A percentile compares a stretch with the other conserved stretches of the same genome.
Evolutionary conservation across 306 rosid genomes (phyloP).

Genomic region (Oxytropis ochrocephala): DNA sequence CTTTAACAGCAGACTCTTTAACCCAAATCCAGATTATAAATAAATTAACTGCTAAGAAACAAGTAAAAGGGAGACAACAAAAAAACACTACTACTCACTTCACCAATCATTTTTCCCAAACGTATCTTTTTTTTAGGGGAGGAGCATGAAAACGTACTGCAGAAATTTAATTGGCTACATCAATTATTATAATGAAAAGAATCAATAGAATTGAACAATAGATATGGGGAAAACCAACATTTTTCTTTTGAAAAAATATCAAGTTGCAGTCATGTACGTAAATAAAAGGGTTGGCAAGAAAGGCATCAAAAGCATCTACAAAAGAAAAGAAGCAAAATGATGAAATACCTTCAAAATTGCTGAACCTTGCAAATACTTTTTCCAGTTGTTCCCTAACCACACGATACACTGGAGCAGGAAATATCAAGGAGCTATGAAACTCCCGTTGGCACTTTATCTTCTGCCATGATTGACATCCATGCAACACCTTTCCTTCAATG

Average conservation of each 20-base stretch:
- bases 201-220: background rate
- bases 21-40: background rate
- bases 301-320: constrained; percentile 6
- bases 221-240: background rate
- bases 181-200: background rate
- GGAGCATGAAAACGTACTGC: background rate
- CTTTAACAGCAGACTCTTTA: background rate
- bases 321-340: constrained; percentile 7
- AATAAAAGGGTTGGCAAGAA: background rate
- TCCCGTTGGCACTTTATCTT: constrained; percentile 80
- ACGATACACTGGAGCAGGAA: constrained; percentile 48
- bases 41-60: background rate
- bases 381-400: constrained; percentile 59
- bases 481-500: constrained; percentile 72
- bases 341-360: constrained; percentile 41
- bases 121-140: no score
- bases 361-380: constrained; percentile 44
- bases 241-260: background rate
- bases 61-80: background rate
- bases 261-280: background rate
- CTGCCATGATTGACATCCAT: constrained; percentile 79
- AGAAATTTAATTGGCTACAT: background rate
- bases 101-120: background rate
- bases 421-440: constrained; percentile 67
- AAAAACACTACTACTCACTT: background rate